Conservation (phyloP, 2,329 filamentous ascomycete genomes). For the Orbilia blumenaviensis region DNA sequence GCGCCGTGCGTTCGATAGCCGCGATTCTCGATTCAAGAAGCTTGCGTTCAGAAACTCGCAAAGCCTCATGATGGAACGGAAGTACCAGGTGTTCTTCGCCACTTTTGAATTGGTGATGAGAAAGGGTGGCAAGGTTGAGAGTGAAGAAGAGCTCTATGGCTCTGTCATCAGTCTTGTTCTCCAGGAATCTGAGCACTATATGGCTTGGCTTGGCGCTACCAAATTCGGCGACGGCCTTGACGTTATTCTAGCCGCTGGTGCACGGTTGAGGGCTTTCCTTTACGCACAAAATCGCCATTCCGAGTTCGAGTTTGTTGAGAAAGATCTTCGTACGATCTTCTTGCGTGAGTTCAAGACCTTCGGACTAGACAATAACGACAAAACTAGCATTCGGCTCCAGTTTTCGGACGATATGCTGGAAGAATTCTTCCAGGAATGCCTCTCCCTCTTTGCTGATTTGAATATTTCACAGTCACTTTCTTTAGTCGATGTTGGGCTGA, state of each 20-base stretch:
- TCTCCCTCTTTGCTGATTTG: constrained; percentile 24
- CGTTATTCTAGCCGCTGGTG: constrained; percentile 31
- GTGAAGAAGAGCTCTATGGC: constrained; percentile 25
- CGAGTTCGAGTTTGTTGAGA: constrained; percentile 42
- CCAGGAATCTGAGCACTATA: constrained; percentile 42
- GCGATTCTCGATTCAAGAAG: constrained; percentile 25
- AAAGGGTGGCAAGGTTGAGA: constrained; percentile 10
- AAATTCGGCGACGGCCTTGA: constrained; percentile 43
- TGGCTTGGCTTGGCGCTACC: constrained; percentile 36
- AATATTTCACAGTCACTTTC: constrained; percentile 7
- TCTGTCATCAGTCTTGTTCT: constrained; percentile 20
- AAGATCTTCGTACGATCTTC: constrained; percentile 33
- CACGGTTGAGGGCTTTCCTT: constrained; percentile 28
- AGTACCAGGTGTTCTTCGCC: constrained; percentile 45
- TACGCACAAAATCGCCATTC: constrained; percentile 11
- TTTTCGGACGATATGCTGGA: constrained; percentile 47
- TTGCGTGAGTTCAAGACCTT: constrained; percentile 44
- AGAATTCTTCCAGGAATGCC: constrained; percentile 35
- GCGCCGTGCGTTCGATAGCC: constrained; percentile 5
- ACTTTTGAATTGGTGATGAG: constrained; percentile 19
- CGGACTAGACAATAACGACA: constrained; percentile 29
- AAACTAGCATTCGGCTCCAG: constrained; percentile 33
- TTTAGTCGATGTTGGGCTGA: constrained; percentile 38
- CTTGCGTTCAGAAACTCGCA: constrained; percentile 31
- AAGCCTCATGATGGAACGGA: constrained; percentile 32